Evolutionary conservation across 768 basidiomycete genomes (phyloP), one percentile per base, ranked within the genome.

Genomic region (Dioszegia hungarica): DNA sequence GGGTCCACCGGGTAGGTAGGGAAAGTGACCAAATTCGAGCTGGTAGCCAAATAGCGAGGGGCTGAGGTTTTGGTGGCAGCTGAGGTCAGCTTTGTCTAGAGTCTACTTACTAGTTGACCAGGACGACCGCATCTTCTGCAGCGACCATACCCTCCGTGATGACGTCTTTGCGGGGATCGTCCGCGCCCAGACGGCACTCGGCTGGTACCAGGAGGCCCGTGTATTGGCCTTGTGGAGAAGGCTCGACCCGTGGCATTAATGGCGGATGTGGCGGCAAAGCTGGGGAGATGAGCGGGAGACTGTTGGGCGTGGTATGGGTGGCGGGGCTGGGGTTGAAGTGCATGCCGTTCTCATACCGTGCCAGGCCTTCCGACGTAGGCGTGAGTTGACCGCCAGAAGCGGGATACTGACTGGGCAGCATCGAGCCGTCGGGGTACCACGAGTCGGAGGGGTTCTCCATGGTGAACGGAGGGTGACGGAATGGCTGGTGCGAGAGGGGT

Each of bases 1-100:
- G 6, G 60, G 69, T 19, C 69, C 69, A 10, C 45, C 56, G 15
- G 54, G 43, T 12, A 64, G 41, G 44, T 66, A 71, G 3, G 69
- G 69, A 51, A 68, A 68, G 12, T 51, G 44, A 33, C 59, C 52
- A 37, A 70, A 59, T 39, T 57, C 38, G 1, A 70, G 57, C 2
- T 45, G 46, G 56, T 62, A 67, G 33, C 68, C 68, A 37, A 62
- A 65, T 5, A 70, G 46, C 24, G 60, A 50, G 1, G 51, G 59
- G 19, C 56, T 37, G 9, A 70, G 20, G 37, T 50, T 28, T 11
- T 34, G 1, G 28, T 70, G 68, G 33, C 62, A 67, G 47, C 66
- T 67, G 49, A 19, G 19, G 22, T 28, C 27, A 29, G 29, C 34
- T 37, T 27, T 31, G 53, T 5, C n/a, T 25, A 46, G 45, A 2